phyloP scores from a whole-genome alignment of 148 eudicot genomes.

The Camellia sinensis region DNA sequence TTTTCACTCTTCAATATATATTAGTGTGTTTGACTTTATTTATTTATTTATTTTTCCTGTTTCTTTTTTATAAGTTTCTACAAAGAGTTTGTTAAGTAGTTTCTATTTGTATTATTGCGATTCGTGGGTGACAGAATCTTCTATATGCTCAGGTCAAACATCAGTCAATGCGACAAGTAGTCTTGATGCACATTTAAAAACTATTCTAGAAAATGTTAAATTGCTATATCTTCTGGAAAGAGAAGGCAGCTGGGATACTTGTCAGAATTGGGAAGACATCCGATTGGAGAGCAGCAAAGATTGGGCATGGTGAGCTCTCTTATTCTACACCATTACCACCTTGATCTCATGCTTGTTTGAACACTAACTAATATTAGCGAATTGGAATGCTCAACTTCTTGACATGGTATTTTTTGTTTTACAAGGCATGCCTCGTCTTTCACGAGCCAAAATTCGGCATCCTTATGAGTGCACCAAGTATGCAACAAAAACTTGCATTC shows the following conservation, averaged over 20 bases:
- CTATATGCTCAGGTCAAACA: constrained; percentile 44
- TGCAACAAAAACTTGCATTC: constrained; percentile 8
- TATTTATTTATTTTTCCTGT: no score
- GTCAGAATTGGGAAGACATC: constrained; percentile 93
- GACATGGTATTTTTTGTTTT: constrained; percentile 23
- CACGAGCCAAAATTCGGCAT: constrained; percentile 93
- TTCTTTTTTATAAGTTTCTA: constrained; percentile 1
- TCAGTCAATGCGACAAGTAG: constrained; percentile 25
- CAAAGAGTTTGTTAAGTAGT: neutral
- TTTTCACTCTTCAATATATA: neutral
- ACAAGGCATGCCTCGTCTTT: constrained; percentile 92
- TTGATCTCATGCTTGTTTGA: constrained; percentile 2
- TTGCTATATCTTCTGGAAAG: constrained; percentile 79
- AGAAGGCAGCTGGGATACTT: constrained; percentile 83
- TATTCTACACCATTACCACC: neutral
- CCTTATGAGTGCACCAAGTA: constrained; percentile 98
- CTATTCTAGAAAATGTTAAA: constrained; percentile 74
- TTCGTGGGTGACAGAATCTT: neutral
- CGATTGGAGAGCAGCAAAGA: constrained; percentile 90
- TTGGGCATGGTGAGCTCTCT: constrained; percentile 78
- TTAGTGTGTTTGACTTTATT: neutral
- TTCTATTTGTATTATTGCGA: neutral
- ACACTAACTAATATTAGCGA: neutral
- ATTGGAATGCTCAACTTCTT: neutral
- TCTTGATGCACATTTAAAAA: constrained; percentile 61